These are phyloP conservation scores for Lyophyllum atratum DNA, from an alignment of 768 basidiomycete species.

Conservation along the genomic window DNA sequence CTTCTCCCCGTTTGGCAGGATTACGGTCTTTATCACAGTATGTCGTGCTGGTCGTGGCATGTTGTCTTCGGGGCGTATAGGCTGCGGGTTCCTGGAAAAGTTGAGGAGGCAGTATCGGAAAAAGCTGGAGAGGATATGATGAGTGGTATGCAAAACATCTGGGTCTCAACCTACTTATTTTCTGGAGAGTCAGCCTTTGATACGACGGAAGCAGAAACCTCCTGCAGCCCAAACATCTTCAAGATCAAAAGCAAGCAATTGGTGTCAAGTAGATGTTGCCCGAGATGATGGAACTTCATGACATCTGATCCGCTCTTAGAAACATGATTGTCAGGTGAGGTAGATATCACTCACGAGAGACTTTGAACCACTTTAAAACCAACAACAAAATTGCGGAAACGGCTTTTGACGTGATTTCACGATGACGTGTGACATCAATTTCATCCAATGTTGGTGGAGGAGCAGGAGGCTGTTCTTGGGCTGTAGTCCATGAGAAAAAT, in stretches of 20 bases:
- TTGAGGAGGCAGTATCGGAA: slow-evolving; percentile 91
- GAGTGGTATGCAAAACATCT: neutral
- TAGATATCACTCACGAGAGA: slow-evolving; percentile 72
- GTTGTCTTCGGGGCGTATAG: slow-evolving; percentile 62
- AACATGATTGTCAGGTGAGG: neutral
- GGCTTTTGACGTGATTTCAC: slow-evolving; percentile 96
- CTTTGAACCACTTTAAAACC: slow-evolving; percentile 97
- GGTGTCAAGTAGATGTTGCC: slow-evolving; percentile 93
- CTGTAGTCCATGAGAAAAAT: slow-evolving; percentile 28
- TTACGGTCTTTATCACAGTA: slow-evolving; percentile 53
- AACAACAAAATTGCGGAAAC: slow-evolving; percentile 93
- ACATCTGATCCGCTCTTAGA: slow-evolving; percentile 57
- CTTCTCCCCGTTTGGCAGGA: slow-evolving; percentile 71
- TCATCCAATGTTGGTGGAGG: slow-evolving; percentile 85
- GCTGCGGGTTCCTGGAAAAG: slow-evolving; percentile 67
- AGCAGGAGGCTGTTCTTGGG: slow-evolving; percentile 61
- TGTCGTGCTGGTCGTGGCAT: slow-evolving; percentile 64
- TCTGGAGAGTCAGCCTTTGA: slow-evolving; percentile 87
- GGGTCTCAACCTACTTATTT: slow-evolving; percentile 59
- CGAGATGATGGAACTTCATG: slow-evolving; percentile 98
- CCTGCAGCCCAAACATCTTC: slow-evolving; percentile 98
- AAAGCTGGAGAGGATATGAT: slow-evolving; percentile 58
- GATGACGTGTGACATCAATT: slow-evolving; percentile 89
- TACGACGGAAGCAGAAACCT: slow-evolving; percentile 81
- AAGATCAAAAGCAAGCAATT: slow-evolving; percentile 92